These are phyloP conservation scores for Cyclotella baltica DNA, from an alignment of 108 stramenopile species.

Conservation along the genomic window DNA sequence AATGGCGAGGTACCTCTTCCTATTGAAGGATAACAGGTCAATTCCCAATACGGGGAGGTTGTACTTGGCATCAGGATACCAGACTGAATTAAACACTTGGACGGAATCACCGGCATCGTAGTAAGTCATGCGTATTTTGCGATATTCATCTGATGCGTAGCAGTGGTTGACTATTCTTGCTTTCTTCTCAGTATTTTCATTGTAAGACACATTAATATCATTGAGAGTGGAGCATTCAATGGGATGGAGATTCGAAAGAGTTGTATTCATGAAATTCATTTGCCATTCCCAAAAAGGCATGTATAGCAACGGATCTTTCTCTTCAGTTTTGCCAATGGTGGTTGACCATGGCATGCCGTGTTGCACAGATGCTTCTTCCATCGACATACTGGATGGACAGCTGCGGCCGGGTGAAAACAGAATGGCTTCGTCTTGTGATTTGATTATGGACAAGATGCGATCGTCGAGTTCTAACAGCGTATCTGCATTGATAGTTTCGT, in stretches of 20 bases:
- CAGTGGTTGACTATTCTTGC: conserved; percentile 83
- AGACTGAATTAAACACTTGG: conserved; percentile 96
- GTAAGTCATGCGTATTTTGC: conserved; percentile 95
- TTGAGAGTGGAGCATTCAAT: conserved; percentile 59
- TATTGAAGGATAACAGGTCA: conserved; percentile 91
- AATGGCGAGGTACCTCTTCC: conserved; percentile 91
- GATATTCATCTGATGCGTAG: conserved; percentile 78
- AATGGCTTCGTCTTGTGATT: background rate
- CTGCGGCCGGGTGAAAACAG: conserved; percentile 40
- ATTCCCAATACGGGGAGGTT: conserved; percentile 95
- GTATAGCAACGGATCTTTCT: conserved; percentile 71
- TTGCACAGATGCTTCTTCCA: conserved; percentile 59
- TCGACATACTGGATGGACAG: conserved; percentile 21
- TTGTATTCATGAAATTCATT: conserved; percentile 76
- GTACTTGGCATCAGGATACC: conserved; percentile 90
- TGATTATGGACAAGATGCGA: conserved; percentile 17
- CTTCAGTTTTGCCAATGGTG: conserved; percentile 66
- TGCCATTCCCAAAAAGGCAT: conserved; percentile 94
- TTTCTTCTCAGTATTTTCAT: conserved; percentile 73
- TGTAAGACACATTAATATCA: conserved; percentile 70
- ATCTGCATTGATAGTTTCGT: conserved; percentile 11
- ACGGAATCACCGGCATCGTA: conserved; percentile 94
- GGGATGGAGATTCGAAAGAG: conserved; percentile 72
- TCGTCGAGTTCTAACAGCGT: conserved; percentile 33
- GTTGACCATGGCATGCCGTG: conserved; percentile 88